Evolutionary conservation across 2,329 filamentous ascomycete species (phyloP).

Genomic region (Gliomastix tumulicola): DNA sequence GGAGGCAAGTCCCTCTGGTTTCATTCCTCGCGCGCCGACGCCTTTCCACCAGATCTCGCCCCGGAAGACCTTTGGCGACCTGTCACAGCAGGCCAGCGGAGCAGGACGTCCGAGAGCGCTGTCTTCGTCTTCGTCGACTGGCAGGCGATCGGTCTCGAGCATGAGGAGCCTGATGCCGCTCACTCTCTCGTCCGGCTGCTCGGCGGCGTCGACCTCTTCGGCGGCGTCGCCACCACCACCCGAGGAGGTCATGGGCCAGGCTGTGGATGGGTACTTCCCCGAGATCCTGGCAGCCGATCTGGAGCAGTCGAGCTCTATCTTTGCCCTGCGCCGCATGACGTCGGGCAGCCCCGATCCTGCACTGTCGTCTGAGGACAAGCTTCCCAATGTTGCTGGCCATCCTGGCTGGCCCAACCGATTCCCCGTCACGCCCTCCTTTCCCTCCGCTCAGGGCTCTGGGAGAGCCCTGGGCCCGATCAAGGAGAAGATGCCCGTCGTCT

Average conservation of each 20-base stretch:
- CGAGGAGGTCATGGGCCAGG: slow-evolving; percentile 18
- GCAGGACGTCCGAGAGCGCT: no score
- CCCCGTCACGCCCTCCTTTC: slow-evolving; percentile 15
- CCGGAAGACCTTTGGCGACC: no score
- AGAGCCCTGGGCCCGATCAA: slow-evolving; percentile 25
- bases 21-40: neutral
- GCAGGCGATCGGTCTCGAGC: slow-evolving; percentile 26
- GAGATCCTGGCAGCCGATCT: slow-evolving; percentile 50
- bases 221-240: no score
- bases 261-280: slow-evolving; percentile 38
- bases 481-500: slow-evolving; percentile 25
- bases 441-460: slow-evolving; percentile 18
- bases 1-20: neutral
- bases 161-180: slow-evolving; percentile 31
- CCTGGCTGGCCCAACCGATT: slow-evolving; percentile 11
- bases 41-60: neutral
- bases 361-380: slow-evolving; percentile 22
- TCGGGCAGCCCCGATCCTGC: slow-evolving; percentile 36
- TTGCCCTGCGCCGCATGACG: slow-evolving; percentile 44
- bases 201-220: slow-evolving; percentile 12
- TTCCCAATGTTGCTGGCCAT: no score
- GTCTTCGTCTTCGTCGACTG: neutral
- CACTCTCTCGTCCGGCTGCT: slow-evolving; percentile 15
- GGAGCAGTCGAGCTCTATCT: slow-evolving; percentile 38
- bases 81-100: no score